Conservation (phyloP, 2,329 filamentous ascomycete genomes). For the Microsporum ferrugineum region DNA sequence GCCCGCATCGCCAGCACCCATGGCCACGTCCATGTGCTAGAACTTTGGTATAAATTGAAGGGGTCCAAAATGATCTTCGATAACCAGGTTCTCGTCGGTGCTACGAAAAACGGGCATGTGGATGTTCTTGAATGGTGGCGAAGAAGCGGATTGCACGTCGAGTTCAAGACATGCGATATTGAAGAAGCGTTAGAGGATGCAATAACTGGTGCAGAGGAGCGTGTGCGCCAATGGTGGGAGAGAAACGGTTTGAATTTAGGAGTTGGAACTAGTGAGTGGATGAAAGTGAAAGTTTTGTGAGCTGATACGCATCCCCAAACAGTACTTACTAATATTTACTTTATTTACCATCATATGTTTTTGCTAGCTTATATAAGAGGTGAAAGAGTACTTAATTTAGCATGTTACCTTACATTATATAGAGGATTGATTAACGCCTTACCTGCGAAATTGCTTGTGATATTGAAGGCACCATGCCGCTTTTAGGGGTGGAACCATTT, state of each 20-base stretch:
- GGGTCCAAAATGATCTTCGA: slow-evolving; percentile 72
- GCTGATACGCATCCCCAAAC: neutral
- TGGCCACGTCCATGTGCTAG: slow-evolving; percentile 71
- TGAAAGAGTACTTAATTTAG: too few species aligned
- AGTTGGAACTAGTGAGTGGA: slow-evolving; percentile 77
- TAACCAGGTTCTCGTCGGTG: slow-evolving; percentile 69
- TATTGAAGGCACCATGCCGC: neutral
- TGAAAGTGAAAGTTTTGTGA: slow-evolving; percentile 64
- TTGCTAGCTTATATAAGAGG: neutral
- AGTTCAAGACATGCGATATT: slow-evolving; percentile 91
- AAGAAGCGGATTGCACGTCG: slow-evolving; percentile 57
- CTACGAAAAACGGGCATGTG: slow-evolving; percentile 77
- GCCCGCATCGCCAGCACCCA: slow-evolving; percentile 74
- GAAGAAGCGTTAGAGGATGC: slow-evolving; percentile 90
- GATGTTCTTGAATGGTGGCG: slow-evolving; percentile 90
- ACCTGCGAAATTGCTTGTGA: too few species aligned
- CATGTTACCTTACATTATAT: too few species aligned
- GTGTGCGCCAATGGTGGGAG: slow-evolving; percentile 78
- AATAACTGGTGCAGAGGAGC: slow-evolving; percentile 57
- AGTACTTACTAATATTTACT: neutral
- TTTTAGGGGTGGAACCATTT: neutral
- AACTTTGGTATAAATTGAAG: slow-evolving; percentile 67
- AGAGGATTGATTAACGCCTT: too few species aligned
- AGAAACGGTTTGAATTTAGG: slow-evolving; percentile 70
- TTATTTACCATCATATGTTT: neutral